Evolutionary conservation across 2,329 filamentous ascomycete genomes (phyloP), one percentile per base, ranked within the genome.

Genomic region (Alternaria arbusti): DNA sequence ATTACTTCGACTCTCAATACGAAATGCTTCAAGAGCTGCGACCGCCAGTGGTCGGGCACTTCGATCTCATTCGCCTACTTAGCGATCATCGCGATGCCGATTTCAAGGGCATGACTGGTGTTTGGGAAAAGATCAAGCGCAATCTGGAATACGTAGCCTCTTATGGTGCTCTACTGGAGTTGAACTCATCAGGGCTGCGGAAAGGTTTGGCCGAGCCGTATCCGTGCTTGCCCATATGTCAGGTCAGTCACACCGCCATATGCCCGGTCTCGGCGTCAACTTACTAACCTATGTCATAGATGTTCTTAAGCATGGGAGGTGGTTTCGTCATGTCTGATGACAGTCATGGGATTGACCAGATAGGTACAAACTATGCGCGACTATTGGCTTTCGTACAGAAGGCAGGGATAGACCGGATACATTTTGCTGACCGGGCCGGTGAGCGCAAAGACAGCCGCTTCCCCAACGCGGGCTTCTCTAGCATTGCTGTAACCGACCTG

Each of bases 141-240:
- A 98, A 98, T 78, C 81, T 99, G 71, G 81, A 86, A 63, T 87
- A 89, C 64, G 86, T 95, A 36, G 87, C 85, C 20, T 84, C 84
- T 43, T 95, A 96, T 77, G 92, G 91, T 13, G 95, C 92, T 0
- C 87, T 96, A 80, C 77, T 99, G 64, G 96, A 99, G 86, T 86
- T 97, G 74, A 99, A 99, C 80, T 94, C 91, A 54, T 90, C 92
- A 43, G 94, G 89, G 20, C 78, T 98, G 80, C 87, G 96, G 68
- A 99, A 99, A 83, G 96, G 95, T 6, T 87, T 98, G 80, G 87
- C 84, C 20, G 94, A 98, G 83, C 93, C 95, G 49, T 99, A 99
- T 84, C 96, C 96, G 0, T 89, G 89, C 66, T 86, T 87, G 57
- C 85, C 88, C 71, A 91, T 99, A 74, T 93, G 93, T 71, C 86